A percentile compares a stretch with the other conserved stretches of the same genome.
phyloP scores from a whole-genome alignment of 495 filamentous ascomycete genomes.

The Niebla homalea region DNA sequence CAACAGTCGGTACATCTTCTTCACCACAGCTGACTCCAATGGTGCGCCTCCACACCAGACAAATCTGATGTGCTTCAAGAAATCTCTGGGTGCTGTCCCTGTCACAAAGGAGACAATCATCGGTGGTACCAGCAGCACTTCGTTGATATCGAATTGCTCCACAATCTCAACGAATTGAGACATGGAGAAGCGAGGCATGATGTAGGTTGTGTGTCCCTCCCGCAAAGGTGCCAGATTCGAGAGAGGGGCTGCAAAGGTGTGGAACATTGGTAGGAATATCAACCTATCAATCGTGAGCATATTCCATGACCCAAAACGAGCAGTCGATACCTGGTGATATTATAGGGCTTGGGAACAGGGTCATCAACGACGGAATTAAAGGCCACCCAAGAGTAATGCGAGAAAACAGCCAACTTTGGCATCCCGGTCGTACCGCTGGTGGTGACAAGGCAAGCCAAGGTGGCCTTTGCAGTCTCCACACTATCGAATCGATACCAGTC shows the following conservation, averaged over 20 bases:
- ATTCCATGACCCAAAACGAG: neutral
- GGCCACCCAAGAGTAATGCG: slow-evolving; percentile 36
- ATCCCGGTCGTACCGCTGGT: slow-evolving; percentile 43
- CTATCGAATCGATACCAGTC: slow-evolving; percentile 41
- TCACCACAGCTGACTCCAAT: slow-evolving; percentile 33
- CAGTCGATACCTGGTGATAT: slow-evolving; percentile 23
- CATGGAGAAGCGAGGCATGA: slow-evolving; percentile 46
- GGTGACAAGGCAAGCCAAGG: slow-evolving; percentile 30
- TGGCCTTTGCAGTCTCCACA: slow-evolving; percentile 18
- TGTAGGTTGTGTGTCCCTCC: slow-evolving; percentile 31
- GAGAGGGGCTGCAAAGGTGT: slow-evolving; percentile 37
- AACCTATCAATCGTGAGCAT: slow-evolving; percentile 8
- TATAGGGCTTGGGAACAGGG: slow-evolving; percentile 25
- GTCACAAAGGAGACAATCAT: slow-evolving; percentile 39
- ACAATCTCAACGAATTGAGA: slow-evolving; percentile 33
- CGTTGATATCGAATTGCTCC: slow-evolving; percentile 37
- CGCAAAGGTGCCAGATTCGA: slow-evolving; percentile 35
- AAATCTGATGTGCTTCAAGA: slow-evolving; percentile 28
- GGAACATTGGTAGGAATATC: slow-evolving; percentile 46
- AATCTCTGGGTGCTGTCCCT: slow-evolving; percentile 26
- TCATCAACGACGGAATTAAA: slow-evolving; percentile 34
- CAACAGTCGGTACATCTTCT: slow-evolving; percentile 27
- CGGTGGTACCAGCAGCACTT: slow-evolving; percentile 41
- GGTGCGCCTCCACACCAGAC: slow-evolving; percentile 36
- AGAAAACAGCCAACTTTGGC: slow-evolving; percentile 38